phyloP scores from a whole-genome alignment of 2,329 filamentous ascomycete genomes.

The Alternaria gansuensis region DNA sequence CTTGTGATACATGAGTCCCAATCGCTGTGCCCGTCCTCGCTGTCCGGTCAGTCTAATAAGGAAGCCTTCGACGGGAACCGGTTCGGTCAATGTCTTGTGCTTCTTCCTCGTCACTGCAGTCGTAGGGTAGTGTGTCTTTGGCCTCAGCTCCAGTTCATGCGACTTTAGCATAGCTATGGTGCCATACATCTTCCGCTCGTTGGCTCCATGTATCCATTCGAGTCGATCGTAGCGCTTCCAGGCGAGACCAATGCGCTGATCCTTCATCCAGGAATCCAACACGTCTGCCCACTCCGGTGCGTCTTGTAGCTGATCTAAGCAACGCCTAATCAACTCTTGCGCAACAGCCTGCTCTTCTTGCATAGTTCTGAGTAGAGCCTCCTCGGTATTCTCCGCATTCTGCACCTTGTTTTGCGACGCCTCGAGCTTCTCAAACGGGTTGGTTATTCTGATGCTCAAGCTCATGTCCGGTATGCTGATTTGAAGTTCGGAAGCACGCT shows the following conservation, averaged over 20 bases:
- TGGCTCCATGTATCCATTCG: conserved; percentile 72
- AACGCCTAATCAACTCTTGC: conserved; percentile 64
- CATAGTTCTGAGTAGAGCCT: conserved; percentile 57
- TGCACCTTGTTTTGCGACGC: conserved; percentile 54
- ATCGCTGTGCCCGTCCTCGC: conserved; percentile 64
- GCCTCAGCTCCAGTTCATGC: conserved; percentile 71
- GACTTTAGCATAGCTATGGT: conserved; percentile 72
- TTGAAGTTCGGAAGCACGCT: conserved; percentile 64
- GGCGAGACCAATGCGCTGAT: conserved; percentile 69
- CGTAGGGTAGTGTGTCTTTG: conserved; percentile 71
- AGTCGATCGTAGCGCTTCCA: conserved; percentile 75
- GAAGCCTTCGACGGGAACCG: conserved; percentile 71
- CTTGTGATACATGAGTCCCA: conserved; percentile 71
- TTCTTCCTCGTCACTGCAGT: conserved; percentile 54
- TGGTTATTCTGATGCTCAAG: conserved; percentile 65
- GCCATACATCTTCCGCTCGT: conserved; percentile 74
- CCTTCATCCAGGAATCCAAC: conserved; percentile 65
- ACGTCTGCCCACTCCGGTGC: conserved; percentile 68
- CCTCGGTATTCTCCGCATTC: conserved; percentile 57
- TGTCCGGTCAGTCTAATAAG: conserved; percentile 71
- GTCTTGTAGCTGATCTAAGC: conserved; percentile 66
- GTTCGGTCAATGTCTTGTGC: conserved; percentile 62
- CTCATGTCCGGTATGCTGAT: conserved; percentile 71
- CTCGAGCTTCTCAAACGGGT: conserved; percentile 67
- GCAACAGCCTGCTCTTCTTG: conserved; percentile 66